Evolutionary conservation across 1,284 basidiomycete species (phyloP).

Genomic region (Cerrena zonata): DNA sequence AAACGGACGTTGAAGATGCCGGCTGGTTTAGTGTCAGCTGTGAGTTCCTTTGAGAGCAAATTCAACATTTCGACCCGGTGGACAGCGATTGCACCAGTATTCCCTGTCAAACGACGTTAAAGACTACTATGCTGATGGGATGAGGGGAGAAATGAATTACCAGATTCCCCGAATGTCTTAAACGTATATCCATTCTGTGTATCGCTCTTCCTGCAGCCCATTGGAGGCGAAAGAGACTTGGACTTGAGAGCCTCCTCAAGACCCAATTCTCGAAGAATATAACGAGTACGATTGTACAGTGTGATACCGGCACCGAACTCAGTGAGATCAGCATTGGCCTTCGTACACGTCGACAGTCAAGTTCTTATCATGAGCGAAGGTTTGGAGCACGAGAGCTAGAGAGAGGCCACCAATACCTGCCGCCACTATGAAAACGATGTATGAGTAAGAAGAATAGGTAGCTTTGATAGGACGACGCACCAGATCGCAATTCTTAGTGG

Average conservation of each 20-base stretch:
- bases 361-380: neutral
- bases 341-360: constrained; percentile 6
- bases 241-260: constrained; percentile 1
- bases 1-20: neutral
- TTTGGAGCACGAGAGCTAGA: constrained; percentile 3
- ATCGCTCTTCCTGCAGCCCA: constrained; percentile 6
- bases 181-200: neutral
- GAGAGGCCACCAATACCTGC: constrained; percentile 5
- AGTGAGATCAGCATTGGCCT: neutral
- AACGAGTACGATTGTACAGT: neutral
- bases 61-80: no score
- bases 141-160: no score
- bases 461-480: neutral
- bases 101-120: no score
- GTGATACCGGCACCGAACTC: constrained; percentile 4
- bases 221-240: neutral
- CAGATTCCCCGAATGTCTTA: no score
- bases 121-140: no score
- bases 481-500: neutral
- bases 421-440: constrained; percentile 1
- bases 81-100: no score
- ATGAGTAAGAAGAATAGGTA: neutral
- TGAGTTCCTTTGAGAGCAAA: no score
- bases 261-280: neutral
- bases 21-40: no score